Evolutionary conservation across 768 basidiomycete genomes (phyloP), one percentile per base, ranked within the genome.

Genomic region (Baorangia bicolor): DNA sequence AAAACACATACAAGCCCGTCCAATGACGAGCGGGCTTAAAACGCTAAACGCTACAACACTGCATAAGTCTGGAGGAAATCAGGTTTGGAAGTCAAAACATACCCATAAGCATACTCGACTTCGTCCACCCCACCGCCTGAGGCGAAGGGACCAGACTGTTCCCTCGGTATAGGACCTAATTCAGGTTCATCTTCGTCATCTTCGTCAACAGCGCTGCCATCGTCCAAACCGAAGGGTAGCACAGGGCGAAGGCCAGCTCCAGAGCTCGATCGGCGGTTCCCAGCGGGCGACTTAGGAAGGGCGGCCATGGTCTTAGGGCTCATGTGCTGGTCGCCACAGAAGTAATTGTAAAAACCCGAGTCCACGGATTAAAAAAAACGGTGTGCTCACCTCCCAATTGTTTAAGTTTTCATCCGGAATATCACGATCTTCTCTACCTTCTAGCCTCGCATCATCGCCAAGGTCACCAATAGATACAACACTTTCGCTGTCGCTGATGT

Each of bases 271-370:
- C 94, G 82, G 25, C 94, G 82, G 45, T 79, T 78, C 40, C 89
- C 87, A 16, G 88, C 88, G 18, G 94, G 94, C 0, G 93, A 95
- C 69, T 94, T 94, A 0, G 94, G 91, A 44, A 98, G 77, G 10
- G 93, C 89, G 13, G 91, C 90, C 85, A 98, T 90, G 3, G 94
- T 95, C 73, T 92, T 91, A 4, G 94, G 93, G 60, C 95, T 96
- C 88, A 98, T 90, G 67, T 96, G 94, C 94, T 94, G 60, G 20
- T 58, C 4, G 14, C 28, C 34, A 42, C 38, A 28, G 45, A 48
- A 21, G 27, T 37, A 10, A 51, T 37, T 37, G 7, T 57, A 43
- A 50, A 38, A 50, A 33, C 52, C 8, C 23, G 14, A 23, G 13
- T 33, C 25, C 16, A 40, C 13, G 51, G 13, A 44, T 51, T 25